phyloP scores from a whole-genome alignment of 1,284 basidiomycete species.

The Ganoderma multipileum region DNA sequence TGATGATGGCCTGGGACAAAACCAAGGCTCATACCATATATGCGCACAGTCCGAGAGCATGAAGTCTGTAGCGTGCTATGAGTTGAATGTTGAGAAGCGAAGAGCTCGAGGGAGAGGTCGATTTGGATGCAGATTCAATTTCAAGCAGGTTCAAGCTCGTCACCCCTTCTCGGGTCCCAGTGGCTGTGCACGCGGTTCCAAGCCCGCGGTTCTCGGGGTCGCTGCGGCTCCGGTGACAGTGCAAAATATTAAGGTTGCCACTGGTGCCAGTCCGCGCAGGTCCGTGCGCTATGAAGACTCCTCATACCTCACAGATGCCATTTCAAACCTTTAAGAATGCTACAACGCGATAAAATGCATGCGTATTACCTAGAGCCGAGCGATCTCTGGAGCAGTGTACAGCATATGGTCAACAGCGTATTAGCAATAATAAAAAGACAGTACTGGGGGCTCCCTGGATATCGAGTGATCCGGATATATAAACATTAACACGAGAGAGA shows the following conservation, averaged over 20 bases:
- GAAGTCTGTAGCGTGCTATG: too few species aligned
- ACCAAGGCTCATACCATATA: too few species aligned
- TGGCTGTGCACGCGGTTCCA: not conserved
- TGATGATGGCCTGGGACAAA: not conserved
- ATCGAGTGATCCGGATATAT: conserved; percentile 22
- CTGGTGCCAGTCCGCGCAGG: too few species aligned
- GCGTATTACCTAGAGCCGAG: conserved; percentile 2
- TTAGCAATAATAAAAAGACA: conserved; percentile 30
- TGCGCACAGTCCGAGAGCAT: too few species aligned
- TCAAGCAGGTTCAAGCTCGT: too few species aligned
- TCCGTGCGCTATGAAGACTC: too few species aligned
- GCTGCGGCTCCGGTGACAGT: too few species aligned
- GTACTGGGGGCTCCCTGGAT: conserved; percentile 2
- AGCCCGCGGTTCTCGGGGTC: not conserved
- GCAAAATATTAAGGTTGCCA: too few species aligned
- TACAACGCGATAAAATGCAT: not conserved
- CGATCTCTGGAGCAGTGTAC: conserved; percentile 11
- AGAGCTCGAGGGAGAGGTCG: too few species aligned
- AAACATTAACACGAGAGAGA: conserved; percentile 10
- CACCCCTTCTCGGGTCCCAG: not conserved
- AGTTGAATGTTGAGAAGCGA: too few species aligned
- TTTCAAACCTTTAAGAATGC: not conserved
- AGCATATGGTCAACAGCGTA: conserved; percentile 23
- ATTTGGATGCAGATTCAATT: too few species aligned
- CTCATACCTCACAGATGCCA: too few species aligned